Conservation (phyloP, 2,329 filamentous ascomycete species). For the Chrysoporthe austroafricana region DNA sequence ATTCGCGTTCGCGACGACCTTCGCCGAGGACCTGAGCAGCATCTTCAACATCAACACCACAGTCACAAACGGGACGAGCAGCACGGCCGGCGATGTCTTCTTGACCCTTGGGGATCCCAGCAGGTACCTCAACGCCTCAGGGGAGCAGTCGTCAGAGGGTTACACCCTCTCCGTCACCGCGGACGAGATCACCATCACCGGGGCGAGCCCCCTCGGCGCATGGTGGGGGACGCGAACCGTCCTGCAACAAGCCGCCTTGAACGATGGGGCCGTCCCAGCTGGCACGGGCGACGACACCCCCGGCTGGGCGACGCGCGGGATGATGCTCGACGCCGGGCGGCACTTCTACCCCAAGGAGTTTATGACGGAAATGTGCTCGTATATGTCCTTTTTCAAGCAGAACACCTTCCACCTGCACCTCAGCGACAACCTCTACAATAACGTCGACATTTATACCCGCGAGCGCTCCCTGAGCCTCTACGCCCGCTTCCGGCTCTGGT, state of each 20-base stretch:
- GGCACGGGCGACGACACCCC: slow-evolving; percentile 53
- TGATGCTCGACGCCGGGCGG: slow-evolving; percentile 56
- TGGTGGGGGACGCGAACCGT: slow-evolving; percentile 63
- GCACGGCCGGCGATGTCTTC: slow-evolving; percentile 41
- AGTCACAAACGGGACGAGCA: slow-evolving; percentile 33
- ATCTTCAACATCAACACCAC: slow-evolving; percentile 38
- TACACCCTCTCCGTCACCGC: slow-evolving; percentile 49
- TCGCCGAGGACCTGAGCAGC: slow-evolving; percentile 42
- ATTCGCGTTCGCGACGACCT: slow-evolving; percentile 50
- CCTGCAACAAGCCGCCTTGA: slow-evolving; percentile 53
- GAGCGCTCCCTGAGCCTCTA: slow-evolving; percentile 55
- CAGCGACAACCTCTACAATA: slow-evolving; percentile 59
- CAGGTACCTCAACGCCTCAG: slow-evolving; percentile 49
- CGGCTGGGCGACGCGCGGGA: slow-evolving; percentile 53
- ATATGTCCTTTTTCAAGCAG: slow-evolving; percentile 65
- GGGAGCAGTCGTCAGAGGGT: slow-evolving; percentile 51
- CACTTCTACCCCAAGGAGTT: slow-evolving; percentile 61
- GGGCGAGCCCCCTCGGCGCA: slow-evolving; percentile 57
- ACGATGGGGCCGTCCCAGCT: slow-evolving; percentile 42
- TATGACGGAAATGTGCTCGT: slow-evolving; percentile 60
- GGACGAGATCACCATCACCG: slow-evolving; percentile 49
- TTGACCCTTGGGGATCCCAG: slow-evolving; percentile 49
- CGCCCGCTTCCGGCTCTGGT: slow-evolving; percentile 58
- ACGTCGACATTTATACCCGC: slow-evolving; percentile 49
- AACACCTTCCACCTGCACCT: slow-evolving; percentile 63